Conservation (phyloP, 257 asterid species). For the Plectranthus barbatus region DNA sequence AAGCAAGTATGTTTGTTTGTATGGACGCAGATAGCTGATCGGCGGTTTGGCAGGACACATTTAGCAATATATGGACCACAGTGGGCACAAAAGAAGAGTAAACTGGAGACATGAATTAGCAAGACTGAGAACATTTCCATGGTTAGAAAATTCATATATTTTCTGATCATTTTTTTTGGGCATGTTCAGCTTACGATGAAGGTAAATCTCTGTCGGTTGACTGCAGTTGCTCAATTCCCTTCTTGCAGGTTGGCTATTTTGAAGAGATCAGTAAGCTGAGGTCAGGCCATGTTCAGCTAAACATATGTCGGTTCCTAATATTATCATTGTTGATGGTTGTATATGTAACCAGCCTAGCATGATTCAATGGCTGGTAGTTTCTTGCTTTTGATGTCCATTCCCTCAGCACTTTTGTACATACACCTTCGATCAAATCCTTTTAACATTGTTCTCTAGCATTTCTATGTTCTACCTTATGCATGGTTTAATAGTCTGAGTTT, state of each 20-base stretch:
- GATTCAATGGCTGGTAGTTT: background rate
- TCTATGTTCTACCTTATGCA: too few species aligned
- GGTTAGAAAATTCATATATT: background rate
- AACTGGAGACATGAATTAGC: too few species aligned
- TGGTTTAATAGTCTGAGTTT: too few species aligned
- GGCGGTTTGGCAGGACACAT: constrained; percentile 92
- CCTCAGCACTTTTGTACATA: too few species aligned
- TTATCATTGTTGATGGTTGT: background rate
- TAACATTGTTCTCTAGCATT: too few species aligned
- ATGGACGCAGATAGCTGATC: constrained; percentile 75
- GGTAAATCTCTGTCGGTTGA: constrained; percentile 6
- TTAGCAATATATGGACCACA: constrained; percentile 91
- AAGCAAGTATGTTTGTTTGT: background rate
- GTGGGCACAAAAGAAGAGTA: constrained; percentile 80
- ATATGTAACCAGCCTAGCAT: background rate
- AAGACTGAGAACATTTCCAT: background rate
- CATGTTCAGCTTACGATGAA: background rate
- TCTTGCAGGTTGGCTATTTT: background rate
- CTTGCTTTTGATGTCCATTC: background rate
- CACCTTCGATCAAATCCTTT: too few species aligned
- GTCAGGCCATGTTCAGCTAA: background rate
- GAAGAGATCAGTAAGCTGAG: background rate
- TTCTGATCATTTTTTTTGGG: background rate
- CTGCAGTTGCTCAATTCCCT: background rate
- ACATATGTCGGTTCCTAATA: background rate